phyloP scores from a whole-genome alignment of 1,284 basidiomycete genomes.

The Athelia sp. region DNA sequence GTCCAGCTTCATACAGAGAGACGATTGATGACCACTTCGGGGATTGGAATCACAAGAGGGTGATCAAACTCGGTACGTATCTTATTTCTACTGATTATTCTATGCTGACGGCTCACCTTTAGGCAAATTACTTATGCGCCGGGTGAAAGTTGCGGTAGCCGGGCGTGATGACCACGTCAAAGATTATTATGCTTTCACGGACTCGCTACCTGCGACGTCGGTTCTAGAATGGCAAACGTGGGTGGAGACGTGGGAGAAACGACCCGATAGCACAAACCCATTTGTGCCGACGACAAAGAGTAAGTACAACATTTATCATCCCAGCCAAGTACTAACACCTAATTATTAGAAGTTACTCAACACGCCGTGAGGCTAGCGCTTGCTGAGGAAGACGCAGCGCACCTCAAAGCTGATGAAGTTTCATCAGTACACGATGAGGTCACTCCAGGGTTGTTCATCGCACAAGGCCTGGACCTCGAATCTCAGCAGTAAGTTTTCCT shows the following conservation, averaged over 20 bases:
- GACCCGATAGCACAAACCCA: slow-evolving; percentile 10
- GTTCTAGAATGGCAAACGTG: slow-evolving; percentile 7
- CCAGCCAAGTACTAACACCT: too few species aligned
- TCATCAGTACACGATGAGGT: too few species aligned
- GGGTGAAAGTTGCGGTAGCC: background rate
- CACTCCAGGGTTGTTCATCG: too few species aligned
- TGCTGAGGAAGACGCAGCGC: too few species aligned
- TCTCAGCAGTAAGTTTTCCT: too few species aligned
- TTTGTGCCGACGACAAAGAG: slow-evolving; percentile 10
- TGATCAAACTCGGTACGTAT: background rate
- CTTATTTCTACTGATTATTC: background rate
- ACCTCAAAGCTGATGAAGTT: too few species aligned
- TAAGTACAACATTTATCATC: too few species aligned
- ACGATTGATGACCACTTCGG: slow-evolving; percentile 6
- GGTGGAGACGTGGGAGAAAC: slow-evolving; percentile 9
- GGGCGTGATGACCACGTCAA: background rate
- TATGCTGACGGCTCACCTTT: background rate
- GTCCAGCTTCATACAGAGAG: slow-evolving; percentile 3
- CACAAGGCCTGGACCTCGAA: too few species aligned
- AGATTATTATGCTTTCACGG: slow-evolving; percentile 3
- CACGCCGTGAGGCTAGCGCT: too few species aligned
- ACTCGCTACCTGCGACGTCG: slow-evolving; percentile 2
- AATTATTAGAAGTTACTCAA: too few species aligned
- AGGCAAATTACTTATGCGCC: background rate
- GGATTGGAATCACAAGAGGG: background rate